A percentile compares a stretch with the other conserved stretches of the same genome.
phyloP scores from a whole-genome alignment of 768 basidiomycete species.

The Mycena rosella region DNA sequence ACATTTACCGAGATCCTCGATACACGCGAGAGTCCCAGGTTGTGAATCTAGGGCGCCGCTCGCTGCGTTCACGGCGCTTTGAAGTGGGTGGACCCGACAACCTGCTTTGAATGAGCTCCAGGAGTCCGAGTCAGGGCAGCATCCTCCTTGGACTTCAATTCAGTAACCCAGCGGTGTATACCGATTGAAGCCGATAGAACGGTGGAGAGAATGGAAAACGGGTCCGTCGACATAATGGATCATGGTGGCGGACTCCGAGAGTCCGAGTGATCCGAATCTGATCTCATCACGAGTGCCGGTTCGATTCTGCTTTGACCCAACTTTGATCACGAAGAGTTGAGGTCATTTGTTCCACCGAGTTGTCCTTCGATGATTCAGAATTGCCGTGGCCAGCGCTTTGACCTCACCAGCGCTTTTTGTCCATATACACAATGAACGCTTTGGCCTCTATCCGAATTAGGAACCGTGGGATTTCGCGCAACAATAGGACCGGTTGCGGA shows the following conservation, averaged over 20 bases:
- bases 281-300: no score
- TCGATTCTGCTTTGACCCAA: no score
- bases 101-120: conserved; percentile 15
- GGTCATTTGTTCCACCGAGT: no score
- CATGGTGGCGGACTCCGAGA: no score
- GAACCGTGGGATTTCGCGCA: not conserved
- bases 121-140: no score
- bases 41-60: conserved; percentile 19
- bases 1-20: not conserved
- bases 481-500: not conserved
- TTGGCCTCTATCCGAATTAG: not conserved
- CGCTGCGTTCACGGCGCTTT: conserved; percentile 15
- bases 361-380: no score
- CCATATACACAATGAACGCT: not conserved
- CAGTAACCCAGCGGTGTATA: conserved; percentile 12
- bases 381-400: no score
- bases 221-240: conserved; percentile 24
- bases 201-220: conserved; percentile 25
- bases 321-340: no score
- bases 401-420: no score
- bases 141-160: conserved; percentile 22
- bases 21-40: conserved; percentile 19
- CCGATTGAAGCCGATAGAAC: conserved; percentile 27
- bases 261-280: no score
- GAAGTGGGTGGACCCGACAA: conserved; percentile 22